phyloP scores from a whole-genome alignment of 768 basidiomycete species.

The Kwoniella sp. region DNA sequence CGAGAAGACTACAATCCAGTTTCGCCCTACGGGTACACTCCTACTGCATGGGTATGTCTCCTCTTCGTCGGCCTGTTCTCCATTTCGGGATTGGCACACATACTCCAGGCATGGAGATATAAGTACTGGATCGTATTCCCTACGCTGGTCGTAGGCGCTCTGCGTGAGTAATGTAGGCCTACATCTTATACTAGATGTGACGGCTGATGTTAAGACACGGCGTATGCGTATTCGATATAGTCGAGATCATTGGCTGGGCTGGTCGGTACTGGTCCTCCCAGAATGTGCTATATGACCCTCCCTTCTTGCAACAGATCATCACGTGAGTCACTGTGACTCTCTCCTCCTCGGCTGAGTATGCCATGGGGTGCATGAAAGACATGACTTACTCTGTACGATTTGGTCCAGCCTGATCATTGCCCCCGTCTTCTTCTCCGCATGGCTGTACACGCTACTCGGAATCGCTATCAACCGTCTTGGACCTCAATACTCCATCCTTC shows the following conservation, averaged over 20 bases:
- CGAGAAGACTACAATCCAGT: constrained; percentile 7
- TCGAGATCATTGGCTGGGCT: constrained; percentile 51
- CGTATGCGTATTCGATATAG: constrained; percentile 38
- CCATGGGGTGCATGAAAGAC: no score
- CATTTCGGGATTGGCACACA: constrained; percentile 36
- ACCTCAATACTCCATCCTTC: constrained; percentile 38
- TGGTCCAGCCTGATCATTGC: constrained; percentile 53
- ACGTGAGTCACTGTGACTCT: constrained; percentile 23
- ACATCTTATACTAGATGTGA: no score
- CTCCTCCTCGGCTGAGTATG: no score
- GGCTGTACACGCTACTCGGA: constrained; percentile 49
- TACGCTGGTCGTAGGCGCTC: constrained; percentile 35
- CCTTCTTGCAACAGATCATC: constrained; percentile 44
- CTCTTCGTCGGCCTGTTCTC: constrained; percentile 43
- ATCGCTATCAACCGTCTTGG: constrained; percentile 50
- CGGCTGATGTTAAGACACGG: no score
- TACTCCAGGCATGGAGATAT: constrained; percentile 32
- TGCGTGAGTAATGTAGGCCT: constrained; percentile 19
- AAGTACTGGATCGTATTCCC: constrained; percentile 42
- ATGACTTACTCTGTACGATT: background rate
- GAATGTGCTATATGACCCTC: constrained; percentile 28
- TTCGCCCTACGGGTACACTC: constrained; percentile 44
- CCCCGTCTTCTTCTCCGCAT: constrained; percentile 55
- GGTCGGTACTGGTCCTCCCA: constrained; percentile 44
- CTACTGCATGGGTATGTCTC: constrained; percentile 42